Evolutionary conservation across 108 stramenopile species (phyloP).

Genomic region (Pseudonitzschia multistriata): DNA sequence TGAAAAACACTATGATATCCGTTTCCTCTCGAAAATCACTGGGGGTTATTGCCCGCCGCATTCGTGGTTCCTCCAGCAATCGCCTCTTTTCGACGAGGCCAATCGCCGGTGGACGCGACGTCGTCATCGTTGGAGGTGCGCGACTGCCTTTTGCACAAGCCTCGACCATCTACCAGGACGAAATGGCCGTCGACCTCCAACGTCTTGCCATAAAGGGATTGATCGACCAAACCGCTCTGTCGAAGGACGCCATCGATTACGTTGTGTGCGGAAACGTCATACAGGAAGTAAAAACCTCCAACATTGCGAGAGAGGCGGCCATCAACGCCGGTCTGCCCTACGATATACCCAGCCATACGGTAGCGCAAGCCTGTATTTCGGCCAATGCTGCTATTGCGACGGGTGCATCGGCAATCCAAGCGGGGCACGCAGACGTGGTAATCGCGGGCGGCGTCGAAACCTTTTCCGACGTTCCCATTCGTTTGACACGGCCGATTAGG

Average conservation of each 20-base stretch:
- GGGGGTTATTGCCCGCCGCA: background rate
- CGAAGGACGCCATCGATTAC: slow-evolving; percentile 89
- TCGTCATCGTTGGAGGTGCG: slow-evolving; percentile 93
- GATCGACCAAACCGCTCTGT: slow-evolving; percentile 90
- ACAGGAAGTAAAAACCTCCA: slow-evolving; percentile 90
- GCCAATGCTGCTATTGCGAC: slow-evolving; percentile 92
- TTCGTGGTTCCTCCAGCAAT: background rate
- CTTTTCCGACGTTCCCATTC: slow-evolving; percentile 96
- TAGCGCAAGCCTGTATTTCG: slow-evolving; percentile 96
- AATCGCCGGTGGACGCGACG: slow-evolving; percentile 37
- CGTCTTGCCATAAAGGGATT: slow-evolving; percentile 92
- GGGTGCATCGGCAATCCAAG: slow-evolving; percentile 92
- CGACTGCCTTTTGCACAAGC: slow-evolving; percentile 93
- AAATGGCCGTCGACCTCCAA: slow-evolving; percentile 94
- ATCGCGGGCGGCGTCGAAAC: slow-evolving; percentile 96
- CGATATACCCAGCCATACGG: slow-evolving; percentile 90
- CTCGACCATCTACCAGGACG: slow-evolving; percentile 90
- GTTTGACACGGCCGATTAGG: slow-evolving; percentile 80
- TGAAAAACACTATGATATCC: background rate
- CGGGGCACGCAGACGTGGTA: slow-evolving; percentile 90
- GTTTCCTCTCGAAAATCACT: background rate
- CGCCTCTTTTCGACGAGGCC: slow-evolving; percentile 18
- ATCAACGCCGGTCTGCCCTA: slow-evolving; percentile 95
- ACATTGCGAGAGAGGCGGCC: slow-evolving; percentile 94
- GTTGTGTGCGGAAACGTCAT: slow-evolving; percentile 93